Evolutionary conservation across 352 stramenopile genomes (phyloP).

Genomic region (Globisporangium paroecandrum): DNA sequence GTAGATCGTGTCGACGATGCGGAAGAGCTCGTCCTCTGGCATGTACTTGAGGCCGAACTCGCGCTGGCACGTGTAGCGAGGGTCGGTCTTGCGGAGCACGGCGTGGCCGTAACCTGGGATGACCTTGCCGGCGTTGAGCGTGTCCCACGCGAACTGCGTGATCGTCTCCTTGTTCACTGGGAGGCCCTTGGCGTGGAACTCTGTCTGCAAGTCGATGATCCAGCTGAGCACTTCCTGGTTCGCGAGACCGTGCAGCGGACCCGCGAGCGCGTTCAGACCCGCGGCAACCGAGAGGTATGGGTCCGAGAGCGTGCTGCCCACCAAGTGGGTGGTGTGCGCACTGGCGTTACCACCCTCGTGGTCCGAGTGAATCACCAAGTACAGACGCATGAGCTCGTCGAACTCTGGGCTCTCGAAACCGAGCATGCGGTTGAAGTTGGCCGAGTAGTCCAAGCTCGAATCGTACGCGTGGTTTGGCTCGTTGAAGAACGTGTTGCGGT

Average conservation of each 20-base stretch:
- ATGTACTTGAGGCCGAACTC: slow-evolving; percentile 99
- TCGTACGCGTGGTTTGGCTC: slow-evolving; percentile 92
- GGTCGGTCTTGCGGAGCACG: slow-evolving; percentile 98
- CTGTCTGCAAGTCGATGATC: slow-evolving; percentile 93
- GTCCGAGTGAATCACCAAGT: slow-evolving; percentile 99
- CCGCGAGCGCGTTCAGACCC: slow-evolving; percentile 97
- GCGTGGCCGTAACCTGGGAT: slow-evolving; percentile 98
- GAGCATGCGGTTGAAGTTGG: slow-evolving; percentile 99
- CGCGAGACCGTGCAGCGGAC: slow-evolving; percentile 97
- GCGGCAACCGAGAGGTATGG: slow-evolving; percentile 96
- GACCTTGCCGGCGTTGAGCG: slow-evolving; percentile 98
- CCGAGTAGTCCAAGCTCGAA: slow-evolving; percentile 96
- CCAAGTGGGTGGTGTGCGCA: slow-evolving; percentile 98
- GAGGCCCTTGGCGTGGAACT: slow-evolving; percentile 96
- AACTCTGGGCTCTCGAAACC: slow-evolving; percentile 95
- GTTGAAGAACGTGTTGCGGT: slow-evolving; percentile 98
- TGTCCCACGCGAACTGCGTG: slow-evolving; percentile 99
- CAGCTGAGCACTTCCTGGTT: slow-evolving; percentile 98
- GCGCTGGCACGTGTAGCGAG: slow-evolving; percentile 98
- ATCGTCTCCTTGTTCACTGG: slow-evolving; percentile 98
- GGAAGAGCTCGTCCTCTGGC: slow-evolving; percentile 98
- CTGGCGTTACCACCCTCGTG: slow-evolving; percentile 99
- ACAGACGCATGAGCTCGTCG: slow-evolving; percentile 99
- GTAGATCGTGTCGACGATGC: slow-evolving; percentile 99
- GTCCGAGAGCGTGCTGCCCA: slow-evolving; percentile 97